A percentile compares a stretch with the other conserved stretches of the same genome.
Conservation (phyloP, 768 basidiomycete species). For the Collybia mongolica region DNA sequence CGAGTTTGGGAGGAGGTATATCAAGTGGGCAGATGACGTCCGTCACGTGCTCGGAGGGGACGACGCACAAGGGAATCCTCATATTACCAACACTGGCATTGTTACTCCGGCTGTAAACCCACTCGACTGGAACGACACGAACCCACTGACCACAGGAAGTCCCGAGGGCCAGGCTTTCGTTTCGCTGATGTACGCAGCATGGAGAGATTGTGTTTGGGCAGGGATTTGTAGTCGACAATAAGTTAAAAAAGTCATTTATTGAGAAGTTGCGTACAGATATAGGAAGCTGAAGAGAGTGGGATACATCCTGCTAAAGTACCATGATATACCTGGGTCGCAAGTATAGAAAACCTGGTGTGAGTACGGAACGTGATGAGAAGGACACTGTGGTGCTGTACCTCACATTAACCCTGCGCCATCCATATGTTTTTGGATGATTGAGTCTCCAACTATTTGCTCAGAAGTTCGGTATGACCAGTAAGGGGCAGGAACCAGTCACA, state of each 20-base stretch:
- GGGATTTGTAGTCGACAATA: too few relatives aligned
- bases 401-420: constrained; percentile 42
- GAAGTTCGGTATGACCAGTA: neutral
- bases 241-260: too few relatives aligned
- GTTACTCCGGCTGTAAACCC: constrained; percentile 38
- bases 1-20: constrained; percentile 26
- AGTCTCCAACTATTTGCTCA: constrained; percentile 49
- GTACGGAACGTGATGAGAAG: too few relatives aligned
- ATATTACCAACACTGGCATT: constrained; percentile 21
- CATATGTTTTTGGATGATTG: constrained; percentile 63
- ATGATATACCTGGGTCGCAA: too few relatives aligned
- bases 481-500: constrained; percentile 16
- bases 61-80: neutral
- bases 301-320: too few relatives aligned
- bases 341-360: too few relatives aligned
- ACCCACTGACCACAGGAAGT: constrained; percentile 32
- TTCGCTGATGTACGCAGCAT: constrained; percentile 35
- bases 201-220: constrained; percentile 33
- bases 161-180: constrained; percentile 39
- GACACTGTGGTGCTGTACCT: too few relatives aligned
- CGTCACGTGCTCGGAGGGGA: constrained; percentile 22
- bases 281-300: too few relatives aligned
- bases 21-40: constrained; percentile 35
- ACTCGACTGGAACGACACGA: constrained; percentile 27
- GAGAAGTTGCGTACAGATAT: too few relatives aligned